Base-by-base conservation (phyloP, 148 eudicot species). In the Suaeda aralocaspica region DNA sequence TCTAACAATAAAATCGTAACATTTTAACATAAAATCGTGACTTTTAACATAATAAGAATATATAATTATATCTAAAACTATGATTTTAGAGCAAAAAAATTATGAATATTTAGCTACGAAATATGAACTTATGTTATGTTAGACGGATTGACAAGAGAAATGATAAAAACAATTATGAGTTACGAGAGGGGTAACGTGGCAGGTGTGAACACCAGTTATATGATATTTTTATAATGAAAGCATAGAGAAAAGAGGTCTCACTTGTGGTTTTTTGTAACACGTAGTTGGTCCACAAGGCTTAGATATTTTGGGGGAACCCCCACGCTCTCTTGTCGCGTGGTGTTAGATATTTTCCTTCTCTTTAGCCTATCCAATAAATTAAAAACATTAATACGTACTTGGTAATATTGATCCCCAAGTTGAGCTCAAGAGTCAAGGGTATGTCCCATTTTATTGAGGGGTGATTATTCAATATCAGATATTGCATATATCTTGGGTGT, bases 231-330 rank as follows among this genome's bases (percentile, higher is more conserved):
- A 25, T 39, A 14, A 6, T n/a, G 28, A 30, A 55, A 62, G 9
- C 39, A 41, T 55, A 55, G 59, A 55, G 15, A 55, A 25, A 25
- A 55, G 30, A 14, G 26, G 67, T 5, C 4, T 21, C 1, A 42
- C n/a, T 3, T 30, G 31, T 39, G 39, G 48, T 67, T 66, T 77
- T 77, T 59, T n/a, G 50, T 44, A 39, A 77, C 76, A 77, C 76
- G 72, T 67, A 59, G 65, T 51, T 33, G 64, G 71, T 75, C 59
- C 49, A 24, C 21, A 29, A 18, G 16, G 21, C 42, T 39, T 36
- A 66, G 80, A 77, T 72, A 66, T 77, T 72, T 76, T 77, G 29
- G 67, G 59, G 24, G 31, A 21, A 39, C 4, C n/a, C 67, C 22
- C 59, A 48, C 66, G 36, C 65, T 44, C n/a, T 51, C 52, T 48